These are phyloP conservation scores for Circinella minor DNA, from an alignment of 371 early-diverging fungal genomes.

Conservation along the genomic window DNA sequence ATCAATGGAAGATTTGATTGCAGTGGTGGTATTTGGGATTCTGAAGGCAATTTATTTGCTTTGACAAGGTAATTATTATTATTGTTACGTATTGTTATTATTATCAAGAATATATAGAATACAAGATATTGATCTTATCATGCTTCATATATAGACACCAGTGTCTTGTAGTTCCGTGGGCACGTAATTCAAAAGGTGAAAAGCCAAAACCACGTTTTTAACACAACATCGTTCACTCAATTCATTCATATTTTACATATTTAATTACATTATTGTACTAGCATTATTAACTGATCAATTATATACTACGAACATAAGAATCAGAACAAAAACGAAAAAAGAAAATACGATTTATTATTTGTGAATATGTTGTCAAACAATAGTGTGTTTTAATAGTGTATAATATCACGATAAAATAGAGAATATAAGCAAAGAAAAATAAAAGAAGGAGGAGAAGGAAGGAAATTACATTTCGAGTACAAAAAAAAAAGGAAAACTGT, in stretches of 20 bases:
- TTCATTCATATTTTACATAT: too few relatives aligned
- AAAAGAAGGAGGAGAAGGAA: background rate
- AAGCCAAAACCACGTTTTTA: constrained; percentile 17
- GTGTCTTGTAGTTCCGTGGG: constrained; percentile 44
- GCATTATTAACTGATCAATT: too few relatives aligned
- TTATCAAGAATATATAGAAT: too few relatives aligned
- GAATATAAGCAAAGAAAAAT: too few relatives aligned
- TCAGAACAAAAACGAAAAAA: too few relatives aligned
- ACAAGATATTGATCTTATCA: too few relatives aligned
- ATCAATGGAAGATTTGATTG: constrained; percentile 49
- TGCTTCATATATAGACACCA: constrained; percentile 32
- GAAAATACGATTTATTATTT: too few relatives aligned
- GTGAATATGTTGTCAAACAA: too few relatives aligned
- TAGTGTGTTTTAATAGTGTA: too few relatives aligned
- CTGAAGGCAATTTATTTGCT: constrained; percentile 39
- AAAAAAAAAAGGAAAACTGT: background rate
- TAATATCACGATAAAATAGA: background rate
- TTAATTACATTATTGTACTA: too few relatives aligned
- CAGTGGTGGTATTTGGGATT: constrained; percentile 46
- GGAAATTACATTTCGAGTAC: constrained; percentile 11
- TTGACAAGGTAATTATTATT: constrained; percentile 30
- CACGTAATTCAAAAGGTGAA: constrained; percentile 29
- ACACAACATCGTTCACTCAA: background rate
- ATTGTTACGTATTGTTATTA: too few relatives aligned
- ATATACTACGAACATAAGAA: too few relatives aligned